Evolutionary conservation across 2,329 filamentous ascomycete species (phyloP), one percentile per base, ranked within the genome.

Genomic region (Xylaria sp.): DNA sequence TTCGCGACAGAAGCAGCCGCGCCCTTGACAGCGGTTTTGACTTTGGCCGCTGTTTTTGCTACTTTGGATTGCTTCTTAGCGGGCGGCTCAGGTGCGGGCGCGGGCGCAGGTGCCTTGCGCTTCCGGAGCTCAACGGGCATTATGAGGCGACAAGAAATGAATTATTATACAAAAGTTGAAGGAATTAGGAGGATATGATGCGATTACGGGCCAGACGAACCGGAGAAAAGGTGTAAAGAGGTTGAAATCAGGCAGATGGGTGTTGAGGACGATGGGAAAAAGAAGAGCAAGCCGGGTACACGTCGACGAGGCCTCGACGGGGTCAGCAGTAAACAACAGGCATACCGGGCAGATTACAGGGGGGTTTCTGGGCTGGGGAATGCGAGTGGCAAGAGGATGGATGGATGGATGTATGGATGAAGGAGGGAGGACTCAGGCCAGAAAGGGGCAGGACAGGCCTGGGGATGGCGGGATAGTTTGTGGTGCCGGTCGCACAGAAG

Each of bases 81-180:
- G 45, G 78, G 77, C 60, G 76, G 73, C 63, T 73, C 73, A 28
- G 78, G 77, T 21, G 70, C 71, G 47, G 77, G 76, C 61, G 76
- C 75, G 63, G 78, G 76, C 64, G 76, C 75, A 61, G 78, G 77
- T 61, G 78, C 77, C 70, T 80, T 80, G 72, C 79, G 78, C 72
- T 82, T 82, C 69, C 79, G 73, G 42, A 81, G 74, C 71, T 79
- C 78, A 56, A 76, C 75, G 61, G 78, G 77, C 79, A 81, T 80
- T 54, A 37, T 65, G 65, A 21, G 64, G 54, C n/a, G 62, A 46
- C 12, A 40, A 31, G 19, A 33, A 51, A 53, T 33, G 50, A 7
- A 38, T 46, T 28, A 28, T 21, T 21, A 43, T 7, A 23, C 3
- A 49, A 45, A 52, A 52, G 19, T 8, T 19, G 17, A 57, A n/a